Base-by-base conservation (phyloP, 352 stramenopile species). In the Globisporangium polare region DNA sequence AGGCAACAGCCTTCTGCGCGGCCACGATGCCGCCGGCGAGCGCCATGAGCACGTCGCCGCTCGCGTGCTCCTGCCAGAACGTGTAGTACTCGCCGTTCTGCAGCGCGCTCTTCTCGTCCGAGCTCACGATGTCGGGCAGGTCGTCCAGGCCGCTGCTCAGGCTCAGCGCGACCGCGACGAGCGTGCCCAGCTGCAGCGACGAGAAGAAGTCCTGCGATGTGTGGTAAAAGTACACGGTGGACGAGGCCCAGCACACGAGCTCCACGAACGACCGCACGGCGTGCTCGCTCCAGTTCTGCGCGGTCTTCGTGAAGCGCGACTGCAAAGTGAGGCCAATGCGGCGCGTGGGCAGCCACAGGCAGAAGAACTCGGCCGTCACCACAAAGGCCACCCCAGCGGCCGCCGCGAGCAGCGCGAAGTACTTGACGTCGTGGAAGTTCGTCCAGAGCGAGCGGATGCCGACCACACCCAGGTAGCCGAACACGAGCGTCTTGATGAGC, bases 401-500 rank as follows among this genome's bases (percentile, higher is more conserved):
- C 0, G 74, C 77, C 4, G 82, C 86, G 18, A 94, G 65, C 58
- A 88, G 58, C 26, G 82, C 79, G 54, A 92, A 92, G 42, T 76
- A 70, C 77, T 86, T 80, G n/a, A 89, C 68, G 59, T 92, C 82
- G 52, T 90, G 73, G 17, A 86, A 82, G 46, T 87, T 76, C 7
- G 79, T 68, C 77, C 78, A 89, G 7, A 92, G 66, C 29, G 80
- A 76, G 24, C 80, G 82, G 29, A 90, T 68, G 5, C 70, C 74
- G 39, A 88, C 72, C 26, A 94, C 72, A 2, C 82, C 85, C 45
- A 91, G 65, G 63, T 85, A 88, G 53, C 80, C 82, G 63, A 92
- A 92, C 33, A 94, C 67, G 49, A 92, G 67, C 54, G 74, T 92
- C 74, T 94, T 94, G 60, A 94, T 85, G 29, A 88, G 71, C 22